Evolutionary conservation across 768 basidiomycete genomes (phyloP).

Genomic region (Nevesoporus exiguus): DNA sequence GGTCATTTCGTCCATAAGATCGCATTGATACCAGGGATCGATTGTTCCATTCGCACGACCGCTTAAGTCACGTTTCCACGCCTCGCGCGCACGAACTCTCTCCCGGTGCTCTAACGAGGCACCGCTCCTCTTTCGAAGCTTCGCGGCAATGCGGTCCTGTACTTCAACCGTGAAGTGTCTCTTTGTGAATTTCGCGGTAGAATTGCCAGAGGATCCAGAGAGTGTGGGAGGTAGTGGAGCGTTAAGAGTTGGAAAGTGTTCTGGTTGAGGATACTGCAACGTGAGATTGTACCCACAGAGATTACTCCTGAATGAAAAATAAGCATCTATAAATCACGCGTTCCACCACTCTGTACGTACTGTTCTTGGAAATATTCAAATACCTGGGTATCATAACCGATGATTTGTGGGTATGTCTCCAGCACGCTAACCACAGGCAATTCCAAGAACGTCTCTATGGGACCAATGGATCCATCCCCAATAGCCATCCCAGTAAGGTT

Average conservation of each 20-base stretch:
- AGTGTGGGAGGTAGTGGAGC: constrained; percentile 27
- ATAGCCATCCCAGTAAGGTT: constrained; percentile 65
- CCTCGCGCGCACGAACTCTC: constrained; percentile 20
- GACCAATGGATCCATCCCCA: constrained; percentile 60
- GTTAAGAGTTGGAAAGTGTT: constrained; percentile 39
- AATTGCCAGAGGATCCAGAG: neutral
- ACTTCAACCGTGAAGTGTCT: constrained; percentile 9
- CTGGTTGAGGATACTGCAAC: constrained; percentile 65
- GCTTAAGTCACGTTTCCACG: constrained; percentile 46
- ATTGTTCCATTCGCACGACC: constrained; percentile 54
- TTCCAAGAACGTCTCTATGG: constrained; percentile 46
- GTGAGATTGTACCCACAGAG: constrained; percentile 65
- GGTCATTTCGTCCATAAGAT: constrained; percentile 55
- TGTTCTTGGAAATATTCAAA: constrained; percentile 66
- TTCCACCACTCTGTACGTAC: constrained; percentile 36
- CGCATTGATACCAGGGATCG: constrained; percentile 60
- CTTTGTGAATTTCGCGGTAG: constrained; percentile 2
- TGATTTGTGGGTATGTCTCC: constrained; percentile 73
- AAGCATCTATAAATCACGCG: neutral
- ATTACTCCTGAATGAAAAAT: constrained; percentile 39
- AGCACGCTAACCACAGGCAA: constrained; percentile 56
- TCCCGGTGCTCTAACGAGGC: constrained; percentile 15
- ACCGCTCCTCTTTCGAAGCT: constrained; percentile 7
- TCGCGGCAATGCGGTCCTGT: constrained; percentile 1
- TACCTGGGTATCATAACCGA: constrained; percentile 63